These are phyloP conservation scores for Mangifera indica DNA, from an alignment of 345 rosid genomes.

Conservation along the genomic window DNA sequence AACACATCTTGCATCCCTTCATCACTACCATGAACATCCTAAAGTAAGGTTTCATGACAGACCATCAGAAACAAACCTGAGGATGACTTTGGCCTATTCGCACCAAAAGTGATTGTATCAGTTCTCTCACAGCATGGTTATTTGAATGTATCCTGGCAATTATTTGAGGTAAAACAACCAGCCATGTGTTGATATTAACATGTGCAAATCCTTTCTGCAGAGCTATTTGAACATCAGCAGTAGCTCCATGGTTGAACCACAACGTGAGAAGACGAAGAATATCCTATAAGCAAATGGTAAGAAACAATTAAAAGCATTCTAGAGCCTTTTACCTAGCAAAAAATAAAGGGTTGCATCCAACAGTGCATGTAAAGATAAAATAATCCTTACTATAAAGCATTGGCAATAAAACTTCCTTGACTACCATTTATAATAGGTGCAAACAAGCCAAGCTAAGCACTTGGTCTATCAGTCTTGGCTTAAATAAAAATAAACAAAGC, in stretches of 20 bases:
- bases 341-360: background rate
- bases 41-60: background rate
- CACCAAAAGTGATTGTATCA: slow-evolving; percentile 89
- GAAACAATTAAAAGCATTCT: background rate
- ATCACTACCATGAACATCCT: background rate
- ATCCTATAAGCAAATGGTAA: slow-evolving; percentile 54
- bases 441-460: background rate
- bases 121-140: slow-evolving; percentile 86
- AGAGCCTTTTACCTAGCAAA: background rate
- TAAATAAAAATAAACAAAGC: background rate
- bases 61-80: slow-evolving; percentile 58
- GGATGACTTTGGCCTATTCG: slow-evolving; percentile 96
- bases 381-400: background rate
- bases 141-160: slow-evolving; percentile 99
- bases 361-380: background rate
- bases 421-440: background rate
- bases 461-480: background rate
- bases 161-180: slow-evolving; percentile 95
- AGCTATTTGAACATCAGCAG: slow-evolving; percentile 86
- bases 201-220: slow-evolving; percentile 73
- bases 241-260: slow-evolving; percentile 99
- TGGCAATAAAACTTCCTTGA: background rate
- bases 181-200: slow-evolving; percentile 97
- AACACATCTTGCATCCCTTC: background rate
- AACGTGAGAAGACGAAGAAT: slow-evolving; percentile 96